Percentiles rank a stretch among this genome's conserved stretches.
These are phyloP conservation scores for Leccinum truebloodii DNA, from an alignment of 768 basidiomycete genomes.

Conservation along the genomic window DNA sequence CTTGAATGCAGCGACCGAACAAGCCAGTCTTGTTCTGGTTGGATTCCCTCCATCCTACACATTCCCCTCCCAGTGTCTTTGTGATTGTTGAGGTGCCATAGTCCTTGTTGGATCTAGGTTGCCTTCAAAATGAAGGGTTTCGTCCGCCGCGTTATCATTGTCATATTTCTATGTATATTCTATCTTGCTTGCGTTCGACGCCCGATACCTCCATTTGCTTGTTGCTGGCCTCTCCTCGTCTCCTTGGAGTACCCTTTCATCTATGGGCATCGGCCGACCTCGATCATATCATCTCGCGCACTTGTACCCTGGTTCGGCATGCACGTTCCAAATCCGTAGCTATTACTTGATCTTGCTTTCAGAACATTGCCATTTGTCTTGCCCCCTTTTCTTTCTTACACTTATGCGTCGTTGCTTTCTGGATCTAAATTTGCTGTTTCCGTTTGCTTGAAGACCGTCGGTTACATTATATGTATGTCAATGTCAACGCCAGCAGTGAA, in stretches of 20 bases:
- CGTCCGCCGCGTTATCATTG: slow-evolving; percentile 33
- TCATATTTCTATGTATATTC: slow-evolving; percentile 41
- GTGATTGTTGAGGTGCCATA: too few relatives aligned
- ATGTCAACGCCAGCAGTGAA: too few relatives aligned
- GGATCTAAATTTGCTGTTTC: too few relatives aligned
- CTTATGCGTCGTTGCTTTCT: too few relatives aligned
- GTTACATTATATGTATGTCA: too few relatives aligned
- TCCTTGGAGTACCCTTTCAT: slow-evolving; percentile 35
- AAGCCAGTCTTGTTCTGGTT: too few relatives aligned
- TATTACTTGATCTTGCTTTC: slow-evolving; percentile 40
- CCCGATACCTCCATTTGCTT: slow-evolving; percentile 35
- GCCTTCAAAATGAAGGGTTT: slow-evolving; percentile 36
- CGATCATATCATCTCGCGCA: slow-evolving; percentile 58
- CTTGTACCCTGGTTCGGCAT: slow-evolving; percentile 72
- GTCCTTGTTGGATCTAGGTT: too few relatives aligned
- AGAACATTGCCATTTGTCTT: slow-evolving; percentile 31
- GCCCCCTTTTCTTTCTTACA: slow-evolving; percentile 22
- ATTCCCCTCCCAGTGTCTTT: too few relatives aligned
- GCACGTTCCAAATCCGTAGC: slow-evolving; percentile 41
- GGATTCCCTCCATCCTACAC: too few relatives aligned
- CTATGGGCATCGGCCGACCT: slow-evolving; percentile 37
- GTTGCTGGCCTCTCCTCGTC: slow-evolving; percentile 41
- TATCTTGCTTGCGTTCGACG: slow-evolving; percentile 35
- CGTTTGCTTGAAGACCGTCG: too few relatives aligned
- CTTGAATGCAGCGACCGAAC: too few relatives aligned